Evolutionary conservation across 225 moss, liverwort and hornwort genomes (phyloP).

Genomic region (Physcomitrium patens): DNA sequence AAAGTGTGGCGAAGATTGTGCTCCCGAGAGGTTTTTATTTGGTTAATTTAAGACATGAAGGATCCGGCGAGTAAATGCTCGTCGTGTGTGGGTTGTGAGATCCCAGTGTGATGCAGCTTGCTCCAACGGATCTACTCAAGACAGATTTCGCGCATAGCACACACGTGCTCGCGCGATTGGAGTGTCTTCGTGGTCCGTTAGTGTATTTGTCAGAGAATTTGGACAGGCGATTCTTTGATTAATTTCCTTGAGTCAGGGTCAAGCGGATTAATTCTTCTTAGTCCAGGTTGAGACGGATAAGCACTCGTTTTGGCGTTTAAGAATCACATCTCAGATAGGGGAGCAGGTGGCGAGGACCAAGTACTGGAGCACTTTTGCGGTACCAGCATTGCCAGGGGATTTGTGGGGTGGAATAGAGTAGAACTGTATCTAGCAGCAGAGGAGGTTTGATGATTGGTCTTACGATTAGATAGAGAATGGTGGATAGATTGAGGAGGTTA

Average conservation of each 20-base stretch:
- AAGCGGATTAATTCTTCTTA: too few relatives aligned
- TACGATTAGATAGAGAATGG: too few relatives aligned
- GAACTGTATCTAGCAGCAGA: background rate
- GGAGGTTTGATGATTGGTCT: too few relatives aligned
- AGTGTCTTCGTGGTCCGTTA: background rate
- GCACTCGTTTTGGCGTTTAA: background rate
- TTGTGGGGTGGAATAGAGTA: background rate
- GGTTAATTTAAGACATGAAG: background rate
- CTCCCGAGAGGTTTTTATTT: background rate
- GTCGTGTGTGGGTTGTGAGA: background rate
- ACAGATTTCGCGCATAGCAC: background rate
- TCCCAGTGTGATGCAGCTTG: background rate
- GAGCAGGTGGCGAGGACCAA: too few relatives aligned
- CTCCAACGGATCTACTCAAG: background rate
- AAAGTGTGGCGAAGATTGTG: background rate
- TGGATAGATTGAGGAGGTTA: too few relatives aligned
- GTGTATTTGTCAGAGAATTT: background rate
- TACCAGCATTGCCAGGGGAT: background rate
- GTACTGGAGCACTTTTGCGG: background rate
- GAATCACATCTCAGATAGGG: too few relatives aligned
- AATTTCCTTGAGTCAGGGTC: background rate
- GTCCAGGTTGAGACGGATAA: background rate
- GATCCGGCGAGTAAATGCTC: background rate
- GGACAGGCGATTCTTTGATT: background rate
- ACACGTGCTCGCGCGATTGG: background rate